These are phyloP conservation scores for Penicillium fimorum DNA, from an alignment of 495 filamentous ascomycete genomes.

Conservation along the genomic window DNA sequence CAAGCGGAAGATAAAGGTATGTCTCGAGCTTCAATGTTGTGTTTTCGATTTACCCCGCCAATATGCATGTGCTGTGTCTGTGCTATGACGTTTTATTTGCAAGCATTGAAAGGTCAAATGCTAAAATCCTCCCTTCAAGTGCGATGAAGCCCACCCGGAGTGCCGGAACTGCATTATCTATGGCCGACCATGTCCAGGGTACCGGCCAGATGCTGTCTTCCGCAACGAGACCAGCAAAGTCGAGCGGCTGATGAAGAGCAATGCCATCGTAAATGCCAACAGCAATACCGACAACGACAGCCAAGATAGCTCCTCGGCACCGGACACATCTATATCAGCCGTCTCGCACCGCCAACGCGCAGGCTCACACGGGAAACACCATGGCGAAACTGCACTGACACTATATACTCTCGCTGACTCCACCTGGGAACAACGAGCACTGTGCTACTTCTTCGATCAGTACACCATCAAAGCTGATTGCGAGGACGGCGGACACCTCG, in stretches of 20 bases:
- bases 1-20: conserved; percentile 50
- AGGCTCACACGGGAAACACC: background rate
- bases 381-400: conserved; percentile 11
- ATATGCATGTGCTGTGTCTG: conserved; percentile 7
- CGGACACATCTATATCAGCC: conserved; percentile 1
- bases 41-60: background rate
- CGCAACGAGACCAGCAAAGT: conserved; percentile 41
- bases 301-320: background rate
- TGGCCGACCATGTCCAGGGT: conserved; percentile 44
- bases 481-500: conserved; percentile 34
- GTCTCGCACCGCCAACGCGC: conserved; percentile 1
- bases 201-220: conserved; percentile 41
- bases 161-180: conserved; percentile 45
- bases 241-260: conserved; percentile 28
- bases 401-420: conserved; percentile 31
- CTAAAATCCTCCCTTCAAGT: conserved; percentile 31
- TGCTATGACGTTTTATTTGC: background rate
- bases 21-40: conserved; percentile 13
- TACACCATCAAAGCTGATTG: conserved; percentile 29
- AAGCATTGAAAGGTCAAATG: background rate
- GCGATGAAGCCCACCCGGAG: conserved; percentile 43
- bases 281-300: conserved; percentile 9
- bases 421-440: conserved; percentile 41
- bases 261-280: conserved; percentile 3
- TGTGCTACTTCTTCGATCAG: conserved; percentile 49